phyloP scores from a whole-genome alignment of 139 green algal genomes.

The Micromonas pusilla region DNA sequence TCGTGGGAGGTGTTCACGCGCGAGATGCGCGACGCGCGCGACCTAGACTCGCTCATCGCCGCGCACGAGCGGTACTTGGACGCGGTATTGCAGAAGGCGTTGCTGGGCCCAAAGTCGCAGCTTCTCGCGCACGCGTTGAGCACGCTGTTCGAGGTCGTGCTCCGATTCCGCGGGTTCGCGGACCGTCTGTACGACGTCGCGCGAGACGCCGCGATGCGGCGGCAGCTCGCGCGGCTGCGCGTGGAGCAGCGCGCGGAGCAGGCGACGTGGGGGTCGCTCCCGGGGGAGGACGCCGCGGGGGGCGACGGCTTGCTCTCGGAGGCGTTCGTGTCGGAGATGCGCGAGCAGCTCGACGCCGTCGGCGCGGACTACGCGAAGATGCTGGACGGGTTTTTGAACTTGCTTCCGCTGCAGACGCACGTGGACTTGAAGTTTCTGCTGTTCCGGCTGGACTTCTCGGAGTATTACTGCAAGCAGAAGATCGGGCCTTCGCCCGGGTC shows the following conservation, averaged over 20 bases:
- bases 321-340: not conserved
- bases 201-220: not conserved
- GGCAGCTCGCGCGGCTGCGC: not conserved
- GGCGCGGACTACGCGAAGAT: not conserved
- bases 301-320: not conserved
- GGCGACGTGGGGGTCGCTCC: not conserved
- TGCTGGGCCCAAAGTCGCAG: slow-evolving; percentile 35
- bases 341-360: not conserved
- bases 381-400: slow-evolving; percentile 20
- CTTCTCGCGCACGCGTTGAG: slow-evolving; percentile 36
- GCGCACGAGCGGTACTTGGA: slow-evolving; percentile 65
- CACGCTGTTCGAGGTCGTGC: slow-evolving; percentile 42
- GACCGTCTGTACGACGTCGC: slow-evolving; percentile 30
- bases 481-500: too few species aligned
- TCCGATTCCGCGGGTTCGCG: slow-evolving; percentile 37
- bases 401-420: slow-evolving; percentile 27
- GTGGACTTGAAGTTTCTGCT: slow-evolving; percentile 20
- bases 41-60: slow-evolving; percentile 75
- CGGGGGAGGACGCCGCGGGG: not conserved
- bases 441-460: slow-evolving; percentile 20
- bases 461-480: not conserved
- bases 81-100: slow-evolving; percentile 43
- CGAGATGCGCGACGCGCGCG: slow-evolving; percentile 39
- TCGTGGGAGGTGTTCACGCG: slow-evolving; percentile 51
- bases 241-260: slow-evolving; percentile 9